Percentiles rank a stretch among this genome's conserved stretches.
phyloP scores from a whole-genome alignment of 2,329 filamentous ascomycete genomes.

The Exserohilum rostratum region DNA sequence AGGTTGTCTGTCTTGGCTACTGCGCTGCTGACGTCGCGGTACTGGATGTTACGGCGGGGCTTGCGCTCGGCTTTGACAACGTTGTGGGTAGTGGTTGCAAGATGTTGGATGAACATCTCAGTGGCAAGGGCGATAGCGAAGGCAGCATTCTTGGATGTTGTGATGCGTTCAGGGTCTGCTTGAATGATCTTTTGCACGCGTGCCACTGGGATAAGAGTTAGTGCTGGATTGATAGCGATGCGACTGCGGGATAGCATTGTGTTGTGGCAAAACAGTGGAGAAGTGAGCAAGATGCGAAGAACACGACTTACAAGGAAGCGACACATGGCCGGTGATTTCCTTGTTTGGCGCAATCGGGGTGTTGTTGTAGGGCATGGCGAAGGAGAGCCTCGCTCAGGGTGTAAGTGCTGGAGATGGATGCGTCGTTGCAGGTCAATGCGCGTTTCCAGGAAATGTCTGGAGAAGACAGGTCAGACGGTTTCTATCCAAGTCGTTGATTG shows the following conservation, averaged over 20 bases:
- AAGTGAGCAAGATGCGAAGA: neutral
- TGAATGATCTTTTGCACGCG: conserved; percentile 95
- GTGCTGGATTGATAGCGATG: neutral
- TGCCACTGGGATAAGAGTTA: conserved; percentile 66
- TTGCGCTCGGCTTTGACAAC: conserved; percentile 91
- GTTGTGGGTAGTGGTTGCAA: conserved; percentile 82
- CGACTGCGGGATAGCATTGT: neutral
- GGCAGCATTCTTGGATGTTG: conserved; percentile 86
- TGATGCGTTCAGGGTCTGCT: conserved; percentile 79
- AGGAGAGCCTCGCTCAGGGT: neutral
- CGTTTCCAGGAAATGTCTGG: neutral
- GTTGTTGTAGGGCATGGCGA: conserved; percentile 82
- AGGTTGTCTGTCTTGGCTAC: conserved; percentile 89
- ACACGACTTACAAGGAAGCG: conserved; percentile 74
- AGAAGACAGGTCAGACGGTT: neutral
- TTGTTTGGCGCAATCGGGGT: conserved; percentile 78
- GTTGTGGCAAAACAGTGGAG: too few relatives aligned
- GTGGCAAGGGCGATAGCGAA: conserved; percentile 94
- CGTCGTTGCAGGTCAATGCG: neutral
- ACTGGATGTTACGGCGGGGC: conserved; percentile 91
- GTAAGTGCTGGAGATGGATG: neutral
- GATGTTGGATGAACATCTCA: conserved; percentile 94
- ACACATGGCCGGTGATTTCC: conserved; percentile 83
- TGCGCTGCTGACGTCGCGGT: conserved; percentile 89
- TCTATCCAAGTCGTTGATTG: neutral